Base-by-base conservation (phyloP, 2,329 filamentous ascomycete genomes). In the Neurospora sp. region DNA sequence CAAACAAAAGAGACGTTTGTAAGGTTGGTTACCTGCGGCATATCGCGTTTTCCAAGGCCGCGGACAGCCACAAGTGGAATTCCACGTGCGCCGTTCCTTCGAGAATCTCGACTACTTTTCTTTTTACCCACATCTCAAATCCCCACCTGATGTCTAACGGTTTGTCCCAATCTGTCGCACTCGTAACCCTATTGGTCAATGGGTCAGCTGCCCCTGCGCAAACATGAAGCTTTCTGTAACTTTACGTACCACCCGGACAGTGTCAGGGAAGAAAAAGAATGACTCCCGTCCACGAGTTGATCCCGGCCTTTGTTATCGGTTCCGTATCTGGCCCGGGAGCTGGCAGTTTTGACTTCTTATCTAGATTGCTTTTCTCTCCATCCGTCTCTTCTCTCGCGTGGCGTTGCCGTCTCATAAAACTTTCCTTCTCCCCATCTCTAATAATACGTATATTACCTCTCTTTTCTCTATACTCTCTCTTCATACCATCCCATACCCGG, bases 141-240 rank as follows among this genome's bases (percentile, higher is more conserved):
- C 46, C 23, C 46, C 46, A 58, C 46, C 19, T 58, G 46, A 58
- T 28, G 42, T 43, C 42, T 46, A 33, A 33, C 28, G 33, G 33
- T 8, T 43, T 46, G n/a, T 46, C n/a, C 43, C 19, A 46, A 43
- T 46, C 42, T 19, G 42, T 46, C n/a, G 3, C 8, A 6, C 42
- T 9, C 7, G 42, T 0, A 39, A n/a, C 13, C 23, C 58, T 19
- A 72, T 72, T 72, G 71, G 69, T 52, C 71, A 71, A 72, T 72
- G 43, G 68, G 71, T 70, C 71, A 72, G 67, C 69, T 72, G 69
- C 42, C 40, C 23, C 66, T 15, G 28, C 28, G 28, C 28, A 43
- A 19, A 43, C 42, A 43, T 43, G 9, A 43, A 43, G 42, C 42
- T 23, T 23, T 23, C 43, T 23, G 43, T 13, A 52, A 52, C 43